Percentiles rank a stretch among this genome's conserved stretches.
Evolutionary conservation across 257 asterid genomes (phyloP).

Genomic region (Salvia rosmarinus): DNA sequence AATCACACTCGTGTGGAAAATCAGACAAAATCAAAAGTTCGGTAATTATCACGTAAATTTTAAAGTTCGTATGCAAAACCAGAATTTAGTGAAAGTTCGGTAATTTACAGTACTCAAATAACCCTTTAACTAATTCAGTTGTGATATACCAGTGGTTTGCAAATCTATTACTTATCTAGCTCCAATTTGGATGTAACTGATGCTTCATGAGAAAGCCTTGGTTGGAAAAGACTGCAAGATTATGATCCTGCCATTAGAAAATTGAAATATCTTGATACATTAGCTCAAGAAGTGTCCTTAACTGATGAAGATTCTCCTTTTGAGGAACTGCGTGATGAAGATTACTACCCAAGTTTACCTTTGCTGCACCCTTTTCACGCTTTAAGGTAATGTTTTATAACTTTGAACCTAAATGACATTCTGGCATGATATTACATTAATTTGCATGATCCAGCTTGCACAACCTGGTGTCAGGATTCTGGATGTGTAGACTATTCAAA

Average conservation of each 20-base stretch:
- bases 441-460: conserved; percentile 13
- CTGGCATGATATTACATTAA: conserved; percentile 18
- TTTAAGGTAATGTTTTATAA: conserved; percentile 65
- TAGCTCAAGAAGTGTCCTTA: conserved; percentile 50
- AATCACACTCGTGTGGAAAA: no score
- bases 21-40: no score
- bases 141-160: conserved; percentile 72
- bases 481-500: neutral
- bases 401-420: conserved; percentile 20
- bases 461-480: conserved; percentile 15
- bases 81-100: no score
- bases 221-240: conserved; percentile 77
- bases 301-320: conserved; percentile 61
- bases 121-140: conserved; percentile 38
- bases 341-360: conserved; percentile 89
- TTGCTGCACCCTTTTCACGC: conserved; percentile 91
- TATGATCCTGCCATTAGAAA: conserved; percentile 63
- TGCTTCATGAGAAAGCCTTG: conserved; percentile 70
- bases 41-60: no score
- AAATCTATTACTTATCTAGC: conserved; percentile 77
- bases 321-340: conserved; percentile 86
- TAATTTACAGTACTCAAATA: no score
- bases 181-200: conserved; percentile 73
- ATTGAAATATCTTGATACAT: conserved; percentile 72
- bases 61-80: no score